Evolutionary conservation across 2,329 filamentous ascomycete species (phyloP).

Genomic region (Westerdykella ornata): DNA sequence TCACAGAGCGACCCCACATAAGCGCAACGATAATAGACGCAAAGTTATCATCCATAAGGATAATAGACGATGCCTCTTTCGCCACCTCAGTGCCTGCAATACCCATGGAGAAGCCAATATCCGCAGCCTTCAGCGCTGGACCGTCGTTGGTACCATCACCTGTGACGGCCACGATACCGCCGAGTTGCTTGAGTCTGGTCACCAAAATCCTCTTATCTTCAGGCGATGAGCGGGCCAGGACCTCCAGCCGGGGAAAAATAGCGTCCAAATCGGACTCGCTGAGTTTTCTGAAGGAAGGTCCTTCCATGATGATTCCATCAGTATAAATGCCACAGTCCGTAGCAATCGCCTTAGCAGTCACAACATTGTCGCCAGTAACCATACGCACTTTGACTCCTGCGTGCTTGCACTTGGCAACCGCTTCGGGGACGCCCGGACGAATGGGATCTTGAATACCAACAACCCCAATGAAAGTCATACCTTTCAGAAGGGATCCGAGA

Average conservation of each 20-base stretch:
- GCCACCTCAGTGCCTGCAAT: conserved; percentile 73
- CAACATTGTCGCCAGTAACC: conserved; percentile 73
- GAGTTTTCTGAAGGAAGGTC: conserved; percentile 66
- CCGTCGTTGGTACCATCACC: conserved; percentile 77
- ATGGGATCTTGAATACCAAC: conserved; percentile 75
- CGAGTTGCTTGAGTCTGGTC: conserved; percentile 61
- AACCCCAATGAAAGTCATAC: conserved; percentile 61
- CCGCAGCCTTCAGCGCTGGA: conserved; percentile 67
- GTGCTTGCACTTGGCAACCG: conserved; percentile 61
- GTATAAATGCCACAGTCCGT: conserved; percentile 67
- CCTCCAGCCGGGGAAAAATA: conserved; percentile 62
- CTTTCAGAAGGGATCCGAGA: conserved; percentile 60
- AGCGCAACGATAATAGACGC: conserved; percentile 71
- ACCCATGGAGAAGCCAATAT: conserved; percentile 77
- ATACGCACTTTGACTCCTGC: conserved; percentile 71
- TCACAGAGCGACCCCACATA: conserved; percentile 56
- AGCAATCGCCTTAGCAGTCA: conserved; percentile 69
- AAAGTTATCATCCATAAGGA: conserved; percentile 82
- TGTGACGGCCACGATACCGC: conserved; percentile 73
- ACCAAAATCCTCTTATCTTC: conserved; percentile 72
- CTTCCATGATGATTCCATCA: conserved; percentile 65
- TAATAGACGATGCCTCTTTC: conserved; percentile 74
- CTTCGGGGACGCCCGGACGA: conserved; percentile 63
- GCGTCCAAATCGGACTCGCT: conserved; percentile 57
- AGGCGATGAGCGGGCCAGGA: conserved; percentile 66